Evolutionary conservation across 75 land plant species (phyloP), one percentile per base, ranked within the genome.

Genomic region (Selaginella tamariscina): DNA sequence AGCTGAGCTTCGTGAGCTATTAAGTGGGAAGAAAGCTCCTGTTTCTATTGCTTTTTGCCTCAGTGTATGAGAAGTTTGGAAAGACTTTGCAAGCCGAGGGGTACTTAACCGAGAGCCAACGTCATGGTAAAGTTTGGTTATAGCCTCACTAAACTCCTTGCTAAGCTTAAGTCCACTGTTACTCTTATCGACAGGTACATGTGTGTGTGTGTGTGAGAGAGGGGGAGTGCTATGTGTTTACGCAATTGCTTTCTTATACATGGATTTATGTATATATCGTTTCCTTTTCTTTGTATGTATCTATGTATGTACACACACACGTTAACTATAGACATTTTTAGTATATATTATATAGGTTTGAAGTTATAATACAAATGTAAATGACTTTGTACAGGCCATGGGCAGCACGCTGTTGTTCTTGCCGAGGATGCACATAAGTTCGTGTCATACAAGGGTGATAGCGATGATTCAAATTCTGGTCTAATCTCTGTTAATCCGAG

Each of bases 41-140:
- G 78, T 94, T 59, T 90, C 98, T 2, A 90, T 94, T 62, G 96
- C 98, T 13, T 83, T 0, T 63, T 94, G 54, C 98, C 98, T 0
- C 79, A 79, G 79, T 23, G 89, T 80, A 75, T 63, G 98, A 94
- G 39, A 77, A 64, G 28, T 94, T 83, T 71, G 96, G 96, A 1
- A 85, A 74, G 56, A 74, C 66, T 49, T 79, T 94, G 31, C 96
- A 89, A 55, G 91, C 96, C 2, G 98, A 90, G 26, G 98, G 98
- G 1, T 94, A 94, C 33, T 82, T 94, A 24, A 90, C 98, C 30
- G 98, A 94, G 72, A 90, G 96, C 77, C 98, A 94, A 71, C 79
- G 98, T 1, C 96, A 94, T 78, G 98, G 98, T 1, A 89, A 89
- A 60, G 83, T 96, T 56, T n/a, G 98, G 98, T 9, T 87, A 73